These are phyloP conservation scores for Spongiforma sp. DNA, from an alignment of 1,284 basidiomycete genomes.

Conservation along the genomic window DNA sequence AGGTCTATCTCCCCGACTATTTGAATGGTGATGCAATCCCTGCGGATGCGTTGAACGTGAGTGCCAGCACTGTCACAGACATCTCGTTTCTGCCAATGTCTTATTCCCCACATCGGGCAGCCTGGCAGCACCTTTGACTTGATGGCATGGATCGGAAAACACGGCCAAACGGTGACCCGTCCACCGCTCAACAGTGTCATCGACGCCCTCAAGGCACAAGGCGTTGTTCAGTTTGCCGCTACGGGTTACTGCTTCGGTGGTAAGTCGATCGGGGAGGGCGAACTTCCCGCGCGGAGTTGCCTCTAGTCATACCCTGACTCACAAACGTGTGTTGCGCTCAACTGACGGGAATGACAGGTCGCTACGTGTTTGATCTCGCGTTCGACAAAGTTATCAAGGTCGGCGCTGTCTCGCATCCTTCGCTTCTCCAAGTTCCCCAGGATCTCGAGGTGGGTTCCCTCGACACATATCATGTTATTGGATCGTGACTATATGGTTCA, in stretches of 20 bases:
- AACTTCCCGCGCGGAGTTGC: no score
- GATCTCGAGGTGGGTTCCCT: slow-evolving; percentile 24
- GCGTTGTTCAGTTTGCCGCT: slow-evolving; percentile 62
- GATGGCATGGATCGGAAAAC: slow-evolving; percentile 53
- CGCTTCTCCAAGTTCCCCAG: slow-evolving; percentile 60
- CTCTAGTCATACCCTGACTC: no score
- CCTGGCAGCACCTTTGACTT: slow-evolving; percentile 44
- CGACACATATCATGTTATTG: neutral
- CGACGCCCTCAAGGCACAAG: slow-evolving; percentile 57
- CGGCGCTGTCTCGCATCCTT: slow-evolving; percentile 69
- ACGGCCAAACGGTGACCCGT: slow-evolving; percentile 52
- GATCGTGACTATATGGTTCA: neutral
- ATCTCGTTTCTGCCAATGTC: neutral
- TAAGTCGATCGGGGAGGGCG: no score
- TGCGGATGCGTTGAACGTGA: slow-evolving; percentile 22
- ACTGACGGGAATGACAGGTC: slow-evolving; percentile 37
- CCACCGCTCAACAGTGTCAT: slow-evolving; percentile 63
- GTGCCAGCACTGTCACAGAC: neutral
- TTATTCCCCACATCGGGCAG: no score
- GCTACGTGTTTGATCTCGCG: slow-evolving; percentile 70
- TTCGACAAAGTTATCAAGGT: slow-evolving; percentile 63
- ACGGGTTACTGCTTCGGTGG: slow-evolving; percentile 79
- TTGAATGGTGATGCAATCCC: slow-evolving; percentile 48
- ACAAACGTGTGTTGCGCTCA: neutral
- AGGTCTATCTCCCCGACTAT: slow-evolving; percentile 51